Percentiles rank a stretch among this genome's conserved stretches.
Conservation (phyloP, 441 rosid genomes). For the Capsella rubella region DNA sequence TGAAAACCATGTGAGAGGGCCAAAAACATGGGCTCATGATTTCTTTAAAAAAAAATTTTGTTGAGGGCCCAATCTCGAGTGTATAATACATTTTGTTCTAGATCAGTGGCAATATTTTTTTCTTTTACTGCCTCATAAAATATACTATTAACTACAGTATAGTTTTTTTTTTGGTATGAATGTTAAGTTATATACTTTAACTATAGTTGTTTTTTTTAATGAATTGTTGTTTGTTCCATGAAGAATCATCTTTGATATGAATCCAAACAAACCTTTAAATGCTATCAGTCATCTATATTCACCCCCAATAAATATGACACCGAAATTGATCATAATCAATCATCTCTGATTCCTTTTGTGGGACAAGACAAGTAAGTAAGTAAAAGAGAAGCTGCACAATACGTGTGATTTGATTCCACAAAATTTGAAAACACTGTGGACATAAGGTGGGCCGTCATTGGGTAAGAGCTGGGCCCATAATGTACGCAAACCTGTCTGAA, state of each 20-base stretch:
- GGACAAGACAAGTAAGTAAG: slow-evolving; percentile 9
- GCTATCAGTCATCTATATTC: not conserved
- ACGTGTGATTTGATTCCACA: not conserved
- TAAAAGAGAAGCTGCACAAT: slow-evolving; percentile 9
- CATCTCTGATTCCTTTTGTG: not conserved
- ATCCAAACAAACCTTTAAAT: not conserved
- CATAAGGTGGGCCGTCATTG: slow-evolving; percentile 30
- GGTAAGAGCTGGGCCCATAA: slow-evolving; percentile 15
- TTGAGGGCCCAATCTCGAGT: not conserved
- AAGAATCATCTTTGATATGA: not conserved
- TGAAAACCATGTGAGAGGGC: not conserved
- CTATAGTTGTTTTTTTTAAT: not conserved
- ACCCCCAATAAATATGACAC: not conserved
- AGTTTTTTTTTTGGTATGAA: too few species aligned
- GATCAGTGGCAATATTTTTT: not conserved
- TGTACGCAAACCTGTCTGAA: not conserved
- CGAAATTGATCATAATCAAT: not conserved
- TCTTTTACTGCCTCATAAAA: not conserved
- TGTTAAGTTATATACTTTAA: not conserved
- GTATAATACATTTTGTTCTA: not conserved
- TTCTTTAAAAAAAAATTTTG: not conserved
- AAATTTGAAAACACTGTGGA: slow-evolving; percentile 2
- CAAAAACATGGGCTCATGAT: not conserved
- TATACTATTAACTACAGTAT: too few species aligned
- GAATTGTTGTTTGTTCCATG: not conserved